Evolutionary conservation across 371 early-diverging fungal species (phyloP), one percentile per base, ranked within the genome.

Genomic region (Sporodiniella umbellata): DNA sequence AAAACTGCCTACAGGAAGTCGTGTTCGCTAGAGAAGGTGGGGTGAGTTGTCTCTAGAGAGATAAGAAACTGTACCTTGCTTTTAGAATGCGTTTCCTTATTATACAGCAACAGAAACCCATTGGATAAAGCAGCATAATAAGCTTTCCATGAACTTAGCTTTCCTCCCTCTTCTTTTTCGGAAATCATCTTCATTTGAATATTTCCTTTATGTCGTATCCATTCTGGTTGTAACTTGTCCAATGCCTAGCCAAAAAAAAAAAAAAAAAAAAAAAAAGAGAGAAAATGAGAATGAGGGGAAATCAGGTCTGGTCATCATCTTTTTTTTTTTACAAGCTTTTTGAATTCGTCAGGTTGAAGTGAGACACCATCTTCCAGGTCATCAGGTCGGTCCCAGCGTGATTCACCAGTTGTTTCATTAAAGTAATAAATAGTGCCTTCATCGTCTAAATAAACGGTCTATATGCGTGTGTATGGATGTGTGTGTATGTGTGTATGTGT

Each of bases 141-240:
- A 10, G 66, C 50, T 45, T 75, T 75, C 76, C 76, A 75, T 3
- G 76, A 75, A 21, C 67, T 68, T 17, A 75, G 30, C 40, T 75
- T 75, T 8, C 69, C 68, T 18, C 66, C 71, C 35, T 70, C 70
- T 33, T 70, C 64, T 33, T 74, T 74, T 37, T 64, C 71, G 4
- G 70, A 68, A 38, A 62, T 54, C 70, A 74, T 70, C 49, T 75
- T 75, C 76, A 75, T 71, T 38, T 75, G 72, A 23, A 75, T 64
- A 40, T 62, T 63, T 3, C 70, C 70, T 44, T 69, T 62, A 14
- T 68, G 64, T 35, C 72, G 47, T 7, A 69, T 56, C 60, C 68
- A 65, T 17, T 69, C 66, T 4, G 64, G 42, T 22, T 70, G 60
- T 11, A 75, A 45, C 24, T 61, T 61, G 40, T 75, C 64, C 5